Conservation (phyloP, 164 flowering plant species). For the Vitis riparia region DNA sequence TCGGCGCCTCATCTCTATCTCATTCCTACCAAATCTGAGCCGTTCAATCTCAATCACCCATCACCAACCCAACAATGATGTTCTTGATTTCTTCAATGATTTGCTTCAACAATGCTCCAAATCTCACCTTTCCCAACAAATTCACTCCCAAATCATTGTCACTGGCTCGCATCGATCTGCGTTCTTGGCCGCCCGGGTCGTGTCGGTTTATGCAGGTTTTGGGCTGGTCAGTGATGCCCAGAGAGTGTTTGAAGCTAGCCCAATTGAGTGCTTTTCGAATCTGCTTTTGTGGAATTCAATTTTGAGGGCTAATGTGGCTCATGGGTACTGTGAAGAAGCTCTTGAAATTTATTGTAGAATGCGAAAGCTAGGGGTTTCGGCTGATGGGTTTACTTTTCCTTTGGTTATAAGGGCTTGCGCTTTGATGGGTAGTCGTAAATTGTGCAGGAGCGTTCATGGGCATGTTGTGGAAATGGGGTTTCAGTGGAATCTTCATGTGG, state of each 20-base stretch:
- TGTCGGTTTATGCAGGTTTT: slow-evolving; percentile 44
- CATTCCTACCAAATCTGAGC: slow-evolving; percentile 1
- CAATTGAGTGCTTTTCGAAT: slow-evolving; percentile 25
- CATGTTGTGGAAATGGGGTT: slow-evolving; percentile 55
- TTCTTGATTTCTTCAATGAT: slow-evolving; percentile 41
- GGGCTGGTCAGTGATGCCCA: slow-evolving; percentile 44
- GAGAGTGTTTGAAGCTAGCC: slow-evolving; percentile 38
- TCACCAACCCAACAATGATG: slow-evolving; percentile 1
- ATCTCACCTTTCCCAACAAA: slow-evolving; percentile 29
- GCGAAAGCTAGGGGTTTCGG: slow-evolving; percentile 35
- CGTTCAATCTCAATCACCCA: slow-evolving; percentile 9
- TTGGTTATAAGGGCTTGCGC: slow-evolving; percentile 63
- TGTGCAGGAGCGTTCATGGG: slow-evolving; percentile 47
- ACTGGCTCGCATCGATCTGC: slow-evolving; percentile 28
- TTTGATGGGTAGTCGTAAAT: slow-evolving; percentile 20
- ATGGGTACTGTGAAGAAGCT: slow-evolving; percentile 36
- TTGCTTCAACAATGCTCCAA: slow-evolving; percentile 46
- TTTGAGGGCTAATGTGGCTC: slow-evolving; percentile 52
- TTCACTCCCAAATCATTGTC: slow-evolving; percentile 48
- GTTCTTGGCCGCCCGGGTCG: slow-evolving; percentile 58
- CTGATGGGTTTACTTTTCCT: slow-evolving; percentile 76
- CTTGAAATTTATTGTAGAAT: slow-evolving; percentile 49
- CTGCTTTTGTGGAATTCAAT: slow-evolving; percentile 71
- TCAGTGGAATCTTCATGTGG: slow-evolving; percentile 52
- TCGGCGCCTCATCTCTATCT: background rate